Evolutionary conservation across 225 moss, liverwort and hornwort genomes (phyloP).

Genomic region (Pseudoscleropodium purum): DNA sequence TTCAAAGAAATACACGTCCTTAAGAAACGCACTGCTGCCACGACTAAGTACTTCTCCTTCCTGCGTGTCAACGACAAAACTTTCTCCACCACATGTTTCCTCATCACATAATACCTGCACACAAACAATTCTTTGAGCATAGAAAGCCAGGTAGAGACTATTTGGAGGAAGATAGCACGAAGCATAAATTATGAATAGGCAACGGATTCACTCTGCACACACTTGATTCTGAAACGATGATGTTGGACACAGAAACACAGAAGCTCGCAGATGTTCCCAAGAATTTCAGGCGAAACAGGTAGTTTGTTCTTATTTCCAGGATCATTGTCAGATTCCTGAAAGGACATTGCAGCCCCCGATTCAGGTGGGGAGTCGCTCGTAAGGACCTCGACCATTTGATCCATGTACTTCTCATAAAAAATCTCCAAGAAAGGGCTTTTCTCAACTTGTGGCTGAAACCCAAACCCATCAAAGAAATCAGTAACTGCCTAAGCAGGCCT

Average conservation of each 20-base stretch:
- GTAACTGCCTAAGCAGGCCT: background rate
- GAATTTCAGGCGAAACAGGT: slow-evolving; percentile 71
- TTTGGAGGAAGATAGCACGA: background rate
- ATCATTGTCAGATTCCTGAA: slow-evolving; percentile 36
- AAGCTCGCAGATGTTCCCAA: slow-evolving; percentile 94
- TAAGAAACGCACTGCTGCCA: slow-evolving; percentile 92
- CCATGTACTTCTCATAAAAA: slow-evolving; percentile 96
- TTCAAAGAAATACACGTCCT: slow-evolving; percentile 88
- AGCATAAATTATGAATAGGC: background rate
- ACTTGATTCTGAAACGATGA: slow-evolving; percentile 95
- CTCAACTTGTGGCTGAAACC: slow-evolving; percentile 41
- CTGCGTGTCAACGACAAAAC: slow-evolving; percentile 81
- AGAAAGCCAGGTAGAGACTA: background rate
- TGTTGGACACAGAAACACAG: slow-evolving; percentile 96
- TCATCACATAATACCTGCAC: slow-evolving; percentile 91
- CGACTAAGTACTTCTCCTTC: slow-evolving; percentile 94
- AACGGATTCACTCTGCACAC: slow-evolving; percentile 12
- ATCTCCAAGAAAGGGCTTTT: slow-evolving; percentile 76
- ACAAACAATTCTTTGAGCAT: background rate
- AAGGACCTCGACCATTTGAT: slow-evolving; percentile 85
- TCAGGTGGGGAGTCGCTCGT: slow-evolving; percentile 61
- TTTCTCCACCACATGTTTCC: slow-evolving; percentile 86
- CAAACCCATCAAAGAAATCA: slow-evolving; percentile 8
- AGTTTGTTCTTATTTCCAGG: slow-evolving; percentile 28
- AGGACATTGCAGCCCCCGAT: slow-evolving; percentile 18